phyloP scores from a whole-genome alignment of 2,329 filamentous ascomycete genomes.

The Eurotiales sp. region DNA sequence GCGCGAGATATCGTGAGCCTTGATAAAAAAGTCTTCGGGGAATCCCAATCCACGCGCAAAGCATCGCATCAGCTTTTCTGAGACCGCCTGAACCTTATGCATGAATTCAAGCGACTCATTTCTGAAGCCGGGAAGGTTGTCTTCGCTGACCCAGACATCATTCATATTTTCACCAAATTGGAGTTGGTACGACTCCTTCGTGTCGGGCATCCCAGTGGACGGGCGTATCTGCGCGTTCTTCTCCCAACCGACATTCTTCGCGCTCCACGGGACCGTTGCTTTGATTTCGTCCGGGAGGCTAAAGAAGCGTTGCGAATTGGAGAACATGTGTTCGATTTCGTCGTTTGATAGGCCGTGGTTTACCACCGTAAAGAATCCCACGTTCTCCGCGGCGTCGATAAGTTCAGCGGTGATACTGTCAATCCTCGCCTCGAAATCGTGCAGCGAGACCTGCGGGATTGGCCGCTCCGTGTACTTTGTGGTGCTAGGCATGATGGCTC shows the following conservation, averaged over 20 bases:
- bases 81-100: conserved; percentile 50
- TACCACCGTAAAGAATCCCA: conserved; percentile 58
- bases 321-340: conserved; percentile 53
- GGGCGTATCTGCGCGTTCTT: conserved; percentile 57
- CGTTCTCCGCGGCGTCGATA: conserved; percentile 53
- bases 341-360: conserved; percentile 52
- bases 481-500: conserved; percentile 21
- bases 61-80: conserved; percentile 56
- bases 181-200: conserved; percentile 61
- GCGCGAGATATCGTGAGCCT: conserved; percentile 49
- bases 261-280: conserved; percentile 52
- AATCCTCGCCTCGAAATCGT: conserved; percentile 51
- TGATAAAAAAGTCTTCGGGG: conserved; percentile 53
- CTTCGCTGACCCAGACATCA: conserved; percentile 51
- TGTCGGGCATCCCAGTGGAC: conserved; percentile 56
- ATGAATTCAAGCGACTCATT: conserved; percentile 50
- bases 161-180: conserved; percentile 57
- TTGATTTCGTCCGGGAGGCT: conserved; percentile 51
- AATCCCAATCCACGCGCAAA: conserved; percentile 58
- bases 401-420: conserved; percentile 53
- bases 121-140: conserved; percentile 49
- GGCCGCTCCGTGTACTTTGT: conserved; percentile 42
- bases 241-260: conserved; percentile 60
- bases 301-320: conserved; percentile 53
- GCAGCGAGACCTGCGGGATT: conserved; percentile 54